These are phyloP conservation scores for Aspergillus sclerotiicarbonarius DNA, from an alignment of 495 filamentous ascomycete genomes.

Conservation along the genomic window DNA sequence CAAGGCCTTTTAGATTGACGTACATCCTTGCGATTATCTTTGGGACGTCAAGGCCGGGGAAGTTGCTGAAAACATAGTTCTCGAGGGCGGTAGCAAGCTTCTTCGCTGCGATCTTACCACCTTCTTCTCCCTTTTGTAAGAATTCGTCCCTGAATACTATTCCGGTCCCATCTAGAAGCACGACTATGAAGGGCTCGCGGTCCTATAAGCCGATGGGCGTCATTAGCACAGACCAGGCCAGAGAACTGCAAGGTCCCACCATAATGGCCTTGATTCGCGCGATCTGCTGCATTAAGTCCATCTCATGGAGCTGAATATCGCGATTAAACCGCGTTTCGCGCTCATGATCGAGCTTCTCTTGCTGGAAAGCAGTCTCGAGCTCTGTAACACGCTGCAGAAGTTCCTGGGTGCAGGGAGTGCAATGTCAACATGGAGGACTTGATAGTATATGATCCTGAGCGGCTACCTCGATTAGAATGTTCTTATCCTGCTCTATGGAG, in stretches of 20 bases:
- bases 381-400: constrained; percentile 48
- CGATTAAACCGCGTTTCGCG: constrained; percentile 56
- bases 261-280: constrained; percentile 48
- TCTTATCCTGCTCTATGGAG: constrained; percentile 49
- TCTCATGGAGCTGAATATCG: constrained; percentile 52
- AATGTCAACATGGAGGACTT: constrained; percentile 8
- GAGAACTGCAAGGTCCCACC: constrained; percentile 27
- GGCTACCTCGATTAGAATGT: constrained; percentile 52
- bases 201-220: constrained; percentile 48
- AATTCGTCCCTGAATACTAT: constrained; percentile 71
- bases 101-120: constrained; percentile 68
- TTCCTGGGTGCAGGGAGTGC: constrained; percentile 35
- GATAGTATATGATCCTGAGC: constrained; percentile 7
- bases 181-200: constrained; percentile 70
- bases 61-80: constrained; percentile 44
- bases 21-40: constrained; percentile 69
- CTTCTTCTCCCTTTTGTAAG: constrained; percentile 61
- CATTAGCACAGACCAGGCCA: constrained; percentile 15
- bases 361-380: constrained; percentile 45
- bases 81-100: constrained; percentile 56
- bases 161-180: constrained; percentile 76
- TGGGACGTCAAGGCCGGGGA: constrained; percentile 47
- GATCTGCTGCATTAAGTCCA: constrained; percentile 52
- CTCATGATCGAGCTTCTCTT: constrained; percentile 51
- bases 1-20: constrained; percentile 64